A percentile compares a stretch with the other conserved stretches of the same genome.
These are phyloP conservation scores for Annona cherimola DNA, from an alignment of 164 flowering plant species.

Conservation along the genomic window DNA sequence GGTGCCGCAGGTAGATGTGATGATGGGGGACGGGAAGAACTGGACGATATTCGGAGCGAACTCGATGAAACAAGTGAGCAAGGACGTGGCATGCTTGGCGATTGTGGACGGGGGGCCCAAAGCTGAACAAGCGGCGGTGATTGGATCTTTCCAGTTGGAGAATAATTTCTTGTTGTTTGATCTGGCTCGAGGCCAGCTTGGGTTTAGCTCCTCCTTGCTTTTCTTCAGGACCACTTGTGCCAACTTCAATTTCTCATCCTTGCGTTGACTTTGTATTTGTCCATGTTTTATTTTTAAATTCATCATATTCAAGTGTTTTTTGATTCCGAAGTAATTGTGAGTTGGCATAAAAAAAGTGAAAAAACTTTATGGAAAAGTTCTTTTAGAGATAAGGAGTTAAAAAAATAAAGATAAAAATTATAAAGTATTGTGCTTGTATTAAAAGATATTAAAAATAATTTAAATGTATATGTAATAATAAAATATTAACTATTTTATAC, in stretches of 20 bases:
- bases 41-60: constrained; percentile 36
- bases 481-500: no score
- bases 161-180: constrained; percentile 32
- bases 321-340: no score
- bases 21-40: constrained; percentile 16
- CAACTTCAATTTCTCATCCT: constrained; percentile 18
- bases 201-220: constrained; percentile 27
- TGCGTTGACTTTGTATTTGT: neutral
- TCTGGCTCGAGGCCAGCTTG: constrained; percentile 18
- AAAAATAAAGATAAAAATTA: no score
- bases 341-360: no score
- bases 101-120: constrained; percentile 32
- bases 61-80: constrained; percentile 23
- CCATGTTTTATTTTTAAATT: neutral
- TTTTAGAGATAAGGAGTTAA: no score
- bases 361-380: no score
- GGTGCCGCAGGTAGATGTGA: constrained; percentile 12
- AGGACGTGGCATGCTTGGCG: constrained; percentile 29
- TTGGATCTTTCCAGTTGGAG: constrained; percentile 35
- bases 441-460: no score
- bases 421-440: no score
- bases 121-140: constrained; percentile 18
- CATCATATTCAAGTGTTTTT: no score
- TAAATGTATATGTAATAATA: no score
- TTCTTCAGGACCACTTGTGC: constrained; percentile 23